Evolutionary conservation across 192 early-diverging fungal genomes (phyloP).

Genomic region (Geranomyces variabilis): DNA sequence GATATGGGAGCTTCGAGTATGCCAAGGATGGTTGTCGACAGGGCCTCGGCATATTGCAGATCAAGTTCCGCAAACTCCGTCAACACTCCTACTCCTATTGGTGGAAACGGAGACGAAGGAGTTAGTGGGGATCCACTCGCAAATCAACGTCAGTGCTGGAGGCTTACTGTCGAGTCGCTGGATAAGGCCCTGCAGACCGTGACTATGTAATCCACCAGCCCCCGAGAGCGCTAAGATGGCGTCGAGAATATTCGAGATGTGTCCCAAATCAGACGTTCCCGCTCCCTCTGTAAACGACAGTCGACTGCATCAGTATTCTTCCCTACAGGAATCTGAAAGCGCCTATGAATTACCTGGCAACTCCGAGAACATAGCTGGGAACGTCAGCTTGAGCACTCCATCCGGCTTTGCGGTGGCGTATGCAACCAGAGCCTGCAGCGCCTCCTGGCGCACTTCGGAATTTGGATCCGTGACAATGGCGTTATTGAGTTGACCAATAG

Average conservation of each 20-base stretch:
- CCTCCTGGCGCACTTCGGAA: slow-evolving; percentile 43
- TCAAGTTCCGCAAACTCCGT: slow-evolving; percentile 22
- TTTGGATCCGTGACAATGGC: slow-evolving; percentile 16
- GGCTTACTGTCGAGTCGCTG: slow-evolving; percentile 50
- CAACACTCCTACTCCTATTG: background rate
- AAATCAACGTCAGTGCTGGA: too few species aligned
- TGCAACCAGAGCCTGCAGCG: slow-evolving; percentile 52
- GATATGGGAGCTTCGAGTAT: background rate
- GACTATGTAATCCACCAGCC: background rate
- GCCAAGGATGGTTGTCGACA: slow-evolving; percentile 47
- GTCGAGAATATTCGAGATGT: background rate
- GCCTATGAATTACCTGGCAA: slow-evolving; percentile 47
- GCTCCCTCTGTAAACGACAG: background rate
- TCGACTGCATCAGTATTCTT: too few species aligned
- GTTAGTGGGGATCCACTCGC: too few species aligned
- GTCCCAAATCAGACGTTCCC: background rate
- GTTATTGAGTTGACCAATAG: slow-evolving; percentile 15
- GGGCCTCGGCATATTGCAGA: slow-evolving; percentile 48
- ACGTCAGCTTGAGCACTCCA: slow-evolving; percentile 52
- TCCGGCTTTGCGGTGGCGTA: slow-evolving; percentile 47
- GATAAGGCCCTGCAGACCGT: slow-evolving; percentile 6
- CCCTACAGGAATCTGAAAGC: background rate
- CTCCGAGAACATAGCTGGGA: slow-evolving; percentile 57
- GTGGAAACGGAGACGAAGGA: background rate
- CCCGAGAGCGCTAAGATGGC: slow-evolving; percentile 8